A percentile compares a stretch with the other conserved stretches of the same genome.
Conservation (phyloP, 257 asterid genomes). For the Solanum microdontum region DNA sequence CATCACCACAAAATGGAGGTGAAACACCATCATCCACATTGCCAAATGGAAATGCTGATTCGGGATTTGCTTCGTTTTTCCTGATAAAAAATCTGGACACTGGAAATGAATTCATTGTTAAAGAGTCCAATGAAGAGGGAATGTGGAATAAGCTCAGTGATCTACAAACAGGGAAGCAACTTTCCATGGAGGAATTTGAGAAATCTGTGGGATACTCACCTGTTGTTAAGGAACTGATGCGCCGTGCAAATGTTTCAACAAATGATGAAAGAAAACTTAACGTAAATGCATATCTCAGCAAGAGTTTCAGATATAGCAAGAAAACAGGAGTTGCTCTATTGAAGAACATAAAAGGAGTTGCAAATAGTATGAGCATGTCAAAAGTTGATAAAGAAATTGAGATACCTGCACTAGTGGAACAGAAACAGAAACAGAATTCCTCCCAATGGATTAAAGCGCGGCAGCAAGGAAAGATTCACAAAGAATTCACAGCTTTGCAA, state of each 20-base stretch:
- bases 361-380: constrained; percentile 1
- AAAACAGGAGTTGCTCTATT: constrained; percentile 5
- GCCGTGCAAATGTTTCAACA: neutral
- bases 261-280: neutral
- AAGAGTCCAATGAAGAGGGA: constrained; percentile 16
- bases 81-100: constrained; percentile 29
- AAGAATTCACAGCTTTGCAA: constrained; percentile 14
- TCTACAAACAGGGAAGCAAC: constrained; percentile 16
- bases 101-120: constrained; percentile 17
- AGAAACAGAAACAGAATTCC: neutral
- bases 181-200: constrained; percentile 20
- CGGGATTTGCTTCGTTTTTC: constrained; percentile 41
- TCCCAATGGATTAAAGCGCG: constrained; percentile 15
- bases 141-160: constrained; percentile 19
- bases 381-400: constrained; percentile 2
- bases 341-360: constrained; percentile 12
- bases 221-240: constrained; percentile 19
- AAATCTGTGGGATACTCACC: constrained; percentile 12
- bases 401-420: neutral
- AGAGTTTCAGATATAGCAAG: constrained; percentile 13
- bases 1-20: constrained; percentile 11
- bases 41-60: constrained; percentile 15
- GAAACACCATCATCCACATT: constrained; percentile 3
- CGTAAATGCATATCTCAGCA: constrained; percentile 8
- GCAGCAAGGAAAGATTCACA: constrained; percentile 12